A percentile compares a stretch with the other conserved stretches of the same genome.
Conservation (phyloP, 352 stramenopile species). For the Pythium diclinum region DNA sequence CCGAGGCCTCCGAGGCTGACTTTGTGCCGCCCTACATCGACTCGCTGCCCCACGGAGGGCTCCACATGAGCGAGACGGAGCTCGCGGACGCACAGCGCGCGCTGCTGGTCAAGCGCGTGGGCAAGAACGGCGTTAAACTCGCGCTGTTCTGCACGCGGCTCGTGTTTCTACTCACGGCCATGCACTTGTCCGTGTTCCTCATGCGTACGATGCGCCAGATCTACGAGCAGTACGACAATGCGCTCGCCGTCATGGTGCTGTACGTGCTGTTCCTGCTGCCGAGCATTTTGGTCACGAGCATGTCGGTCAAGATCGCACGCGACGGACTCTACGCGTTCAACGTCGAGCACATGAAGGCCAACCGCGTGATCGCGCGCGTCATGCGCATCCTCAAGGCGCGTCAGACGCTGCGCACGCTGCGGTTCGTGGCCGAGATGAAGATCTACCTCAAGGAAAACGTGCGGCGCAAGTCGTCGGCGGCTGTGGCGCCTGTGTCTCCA, state of each 20-base stretch:
- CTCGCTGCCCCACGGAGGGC: conserved; percentile 33
- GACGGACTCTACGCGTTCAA: conserved; percentile 73
- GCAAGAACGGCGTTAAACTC: conserved; percentile 51
- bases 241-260: conserved; percentile 29
- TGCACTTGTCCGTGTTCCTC: conserved; percentile 65
- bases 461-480: conserved; percentile 21
- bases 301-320: conserved; percentile 61
- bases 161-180: conserved; percentile 68
- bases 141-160: conserved; percentile 65
- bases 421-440: conserved; percentile 79
- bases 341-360: conserved; percentile 71
- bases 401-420: conserved; percentile 68
- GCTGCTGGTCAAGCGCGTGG: conserved; percentile 36
- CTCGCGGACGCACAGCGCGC: conserved; percentile 39
- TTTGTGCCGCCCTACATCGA: conserved; percentile 57
- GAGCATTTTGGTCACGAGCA: conserved; percentile 54
- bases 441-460: conserved; percentile 63
- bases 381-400: conserved; percentile 59
- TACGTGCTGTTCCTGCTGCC: conserved; percentile 49
- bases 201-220: conserved; percentile 49
- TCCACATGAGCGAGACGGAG: conserved; percentile 38
- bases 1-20: conserved; percentile 27
- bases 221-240: conserved; percentile 17
- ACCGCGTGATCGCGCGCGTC: conserved; percentile 61
- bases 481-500: conserved; percentile 2